Percentiles rank a stretch among this genome's conserved stretches.
phyloP scores from a whole-genome alignment of 106 monocot genomes.

The Ottelia alismoides region DNA sequence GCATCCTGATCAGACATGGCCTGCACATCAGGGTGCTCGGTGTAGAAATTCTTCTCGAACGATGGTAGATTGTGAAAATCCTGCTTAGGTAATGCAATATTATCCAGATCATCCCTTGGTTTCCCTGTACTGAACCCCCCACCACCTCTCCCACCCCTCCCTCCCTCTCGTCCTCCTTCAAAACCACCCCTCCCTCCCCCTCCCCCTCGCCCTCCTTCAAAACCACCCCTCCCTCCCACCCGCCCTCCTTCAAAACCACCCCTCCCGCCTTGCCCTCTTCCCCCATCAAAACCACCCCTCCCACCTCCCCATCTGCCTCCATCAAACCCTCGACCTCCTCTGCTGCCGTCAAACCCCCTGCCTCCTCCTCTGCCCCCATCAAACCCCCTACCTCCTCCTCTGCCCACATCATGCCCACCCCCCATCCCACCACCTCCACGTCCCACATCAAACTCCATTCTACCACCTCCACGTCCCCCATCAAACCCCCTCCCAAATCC shows the following conservation, averaged over 20 bases:
- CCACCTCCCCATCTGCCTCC: conserved; percentile 6
- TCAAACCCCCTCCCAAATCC: conserved; percentile 10
- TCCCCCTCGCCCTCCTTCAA: no score
- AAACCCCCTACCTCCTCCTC: no score
- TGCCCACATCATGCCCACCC: conserved; percentile 7
- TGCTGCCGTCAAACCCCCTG: conserved; percentile 1
- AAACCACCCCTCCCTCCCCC: no score
- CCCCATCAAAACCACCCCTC: no score
- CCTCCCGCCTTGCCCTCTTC: conserved; percentile 6
- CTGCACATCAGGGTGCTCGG: conserved; percentile 51
- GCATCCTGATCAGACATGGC: conserved; percentile 80
- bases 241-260: no score
- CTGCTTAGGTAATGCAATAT: conserved; percentile 49
- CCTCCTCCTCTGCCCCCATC: conserved; percentile 12
- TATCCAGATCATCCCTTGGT: conserved; percentile 46
- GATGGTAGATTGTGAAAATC: conserved; percentile 61
- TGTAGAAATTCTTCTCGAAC: conserved; percentile 87
- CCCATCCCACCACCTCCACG: no score
- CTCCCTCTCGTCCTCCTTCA: no score
- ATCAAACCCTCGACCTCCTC: conserved; percentile 10
- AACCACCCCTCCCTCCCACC: no score
- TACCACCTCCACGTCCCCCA: conserved; percentile 3
- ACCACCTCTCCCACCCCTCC: no score
- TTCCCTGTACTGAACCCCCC: no score
- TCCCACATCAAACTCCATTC: no score